Evolutionary conservation across 768 basidiomycete genomes (phyloP).

Genomic region (Artomyces pyxidatus): DNA sequence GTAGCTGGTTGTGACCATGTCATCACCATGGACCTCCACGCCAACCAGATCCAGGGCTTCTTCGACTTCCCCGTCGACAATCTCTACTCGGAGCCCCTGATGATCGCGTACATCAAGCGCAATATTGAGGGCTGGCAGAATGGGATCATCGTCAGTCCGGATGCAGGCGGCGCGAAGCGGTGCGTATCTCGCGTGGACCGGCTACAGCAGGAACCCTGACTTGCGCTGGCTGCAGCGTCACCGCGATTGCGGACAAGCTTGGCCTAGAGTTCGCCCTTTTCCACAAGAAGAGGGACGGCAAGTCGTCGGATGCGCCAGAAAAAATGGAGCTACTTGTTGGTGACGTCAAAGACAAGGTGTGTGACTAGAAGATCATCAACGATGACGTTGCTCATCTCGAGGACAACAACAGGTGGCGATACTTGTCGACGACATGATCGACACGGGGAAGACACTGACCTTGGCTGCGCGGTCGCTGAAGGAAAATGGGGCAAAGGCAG

Average conservation of each 20-base stretch:
- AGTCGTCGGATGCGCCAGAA: conserved; percentile 56
- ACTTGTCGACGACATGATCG: conserved; percentile 98
- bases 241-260: conserved; percentile 92
- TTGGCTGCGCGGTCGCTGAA: conserved; percentile 80
- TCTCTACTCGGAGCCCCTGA: conserved; percentile 90
- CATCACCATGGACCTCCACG: conserved; percentile 99
- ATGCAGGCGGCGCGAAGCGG: conserved; percentile 99
- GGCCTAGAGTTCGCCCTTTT: conserved; percentile 94
- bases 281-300: conserved; percentile 80
- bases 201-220: too few relatives aligned
- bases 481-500: conserved; percentile 81
- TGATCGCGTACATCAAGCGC: conserved; percentile 88
- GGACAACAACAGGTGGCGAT: conserved; percentile 61
- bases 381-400: conserved; percentile 6
- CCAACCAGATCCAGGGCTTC: conserved; percentile 97
- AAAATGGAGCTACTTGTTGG: conserved; percentile 93
- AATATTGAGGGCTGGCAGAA: conserved; percentile 82
- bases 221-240: conserved; percentile 48
- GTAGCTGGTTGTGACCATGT: conserved; percentile 98
- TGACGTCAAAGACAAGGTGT: conserved; percentile 82
- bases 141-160: conserved; percentile 90
- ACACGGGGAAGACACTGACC: conserved; percentile 84
- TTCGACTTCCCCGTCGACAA: conserved; percentile 99
- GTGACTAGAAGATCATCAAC: conserved; percentile 6
- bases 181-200: too few relatives aligned